Evolutionary conservation across 805 yeast species (phyloP).

Genomic region (Metschnikowia kofuensis): DNA sequence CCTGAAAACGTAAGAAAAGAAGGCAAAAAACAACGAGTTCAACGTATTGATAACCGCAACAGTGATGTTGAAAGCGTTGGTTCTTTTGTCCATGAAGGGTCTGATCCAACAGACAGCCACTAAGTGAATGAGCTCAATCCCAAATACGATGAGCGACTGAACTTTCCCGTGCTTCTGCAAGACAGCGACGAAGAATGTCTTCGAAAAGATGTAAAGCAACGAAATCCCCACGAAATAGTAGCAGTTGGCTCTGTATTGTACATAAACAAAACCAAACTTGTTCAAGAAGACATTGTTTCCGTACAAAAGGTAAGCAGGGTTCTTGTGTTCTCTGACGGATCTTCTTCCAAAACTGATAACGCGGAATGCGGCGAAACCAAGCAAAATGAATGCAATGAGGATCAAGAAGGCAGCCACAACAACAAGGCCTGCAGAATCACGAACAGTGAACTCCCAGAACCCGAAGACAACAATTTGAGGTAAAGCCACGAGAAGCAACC

Average conservation of each 20-base stretch:
- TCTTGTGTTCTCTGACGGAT: constrained; percentile 70
- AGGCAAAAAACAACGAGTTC: constrained; percentile 82
- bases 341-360: constrained; percentile 73
- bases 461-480: constrained; percentile 82
- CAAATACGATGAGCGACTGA: constrained; percentile 76
- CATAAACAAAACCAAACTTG: constrained; percentile 88
- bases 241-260: constrained; percentile 83
- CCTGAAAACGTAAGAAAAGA: constrained; percentile 79
- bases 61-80: constrained; percentile 88
- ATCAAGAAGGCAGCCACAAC: constrained; percentile 77
- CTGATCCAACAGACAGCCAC: constrained; percentile 63
- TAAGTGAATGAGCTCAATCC: constrained; percentile 70
- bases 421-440: constrained; percentile 80
- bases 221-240: constrained; percentile 78
- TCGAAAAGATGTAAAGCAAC: constrained; percentile 62
- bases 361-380: constrained; percentile 69
- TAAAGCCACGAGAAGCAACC: constrained; percentile 79
- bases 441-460: constrained; percentile 83
- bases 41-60: constrained; percentile 76
- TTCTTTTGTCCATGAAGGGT: constrained; percentile 93
- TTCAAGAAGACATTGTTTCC: constrained; percentile 81
- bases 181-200: constrained; percentile 83
- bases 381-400: constrained; percentile 51
- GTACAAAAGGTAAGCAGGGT: constrained; percentile 87
- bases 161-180: constrained; percentile 77